phyloP scores from a whole-genome alignment of 225 moss, liverwort and hornwort species.

The Marchantia paleacea region DNA sequence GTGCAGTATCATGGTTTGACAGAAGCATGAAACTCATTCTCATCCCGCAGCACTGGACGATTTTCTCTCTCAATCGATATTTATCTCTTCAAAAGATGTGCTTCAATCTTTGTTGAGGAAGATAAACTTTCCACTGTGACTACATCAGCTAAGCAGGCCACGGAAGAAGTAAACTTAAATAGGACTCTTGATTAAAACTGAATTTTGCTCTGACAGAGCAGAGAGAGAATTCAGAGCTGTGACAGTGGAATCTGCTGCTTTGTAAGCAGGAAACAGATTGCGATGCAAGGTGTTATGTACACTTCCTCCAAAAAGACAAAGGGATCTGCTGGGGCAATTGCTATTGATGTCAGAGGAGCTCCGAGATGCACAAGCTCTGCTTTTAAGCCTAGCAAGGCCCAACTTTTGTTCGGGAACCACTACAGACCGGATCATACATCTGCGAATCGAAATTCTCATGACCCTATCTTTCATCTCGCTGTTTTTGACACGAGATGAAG shows the following conservation, averaged over 20 bases:
- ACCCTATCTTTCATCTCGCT: not conserved
- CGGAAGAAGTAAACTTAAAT: no score
- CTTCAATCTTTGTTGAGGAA: no score
- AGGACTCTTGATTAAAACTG: not conserved
- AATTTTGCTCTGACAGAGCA: not conserved
- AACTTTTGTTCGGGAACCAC: slow-evolving; percentile 3
- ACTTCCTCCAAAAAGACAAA: not conserved
- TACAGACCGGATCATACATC: not conserved
- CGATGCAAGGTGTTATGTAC: not conserved
- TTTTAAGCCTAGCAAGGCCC: not conserved
- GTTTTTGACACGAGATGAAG: not conserved
- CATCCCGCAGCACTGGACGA: not conserved
- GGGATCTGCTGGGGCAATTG: not conserved
- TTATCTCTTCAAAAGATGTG: no score
- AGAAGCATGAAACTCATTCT: not conserved
- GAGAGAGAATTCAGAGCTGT: not conserved
- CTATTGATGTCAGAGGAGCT: not conserved
- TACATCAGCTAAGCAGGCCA: no score
- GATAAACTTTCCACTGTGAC: no score
- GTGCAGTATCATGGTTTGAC: not conserved
- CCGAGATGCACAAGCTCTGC: not conserved
- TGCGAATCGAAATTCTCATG: not conserved
- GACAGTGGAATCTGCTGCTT: not conserved
- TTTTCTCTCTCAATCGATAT: not conserved
- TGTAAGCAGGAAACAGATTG: not conserved